Percentiles rank a stretch among this genome's conserved stretches.
Evolutionary conservation across 768 basidiomycete species (phyloP).

Genomic region (Sporobolomyces phaffii): DNA sequence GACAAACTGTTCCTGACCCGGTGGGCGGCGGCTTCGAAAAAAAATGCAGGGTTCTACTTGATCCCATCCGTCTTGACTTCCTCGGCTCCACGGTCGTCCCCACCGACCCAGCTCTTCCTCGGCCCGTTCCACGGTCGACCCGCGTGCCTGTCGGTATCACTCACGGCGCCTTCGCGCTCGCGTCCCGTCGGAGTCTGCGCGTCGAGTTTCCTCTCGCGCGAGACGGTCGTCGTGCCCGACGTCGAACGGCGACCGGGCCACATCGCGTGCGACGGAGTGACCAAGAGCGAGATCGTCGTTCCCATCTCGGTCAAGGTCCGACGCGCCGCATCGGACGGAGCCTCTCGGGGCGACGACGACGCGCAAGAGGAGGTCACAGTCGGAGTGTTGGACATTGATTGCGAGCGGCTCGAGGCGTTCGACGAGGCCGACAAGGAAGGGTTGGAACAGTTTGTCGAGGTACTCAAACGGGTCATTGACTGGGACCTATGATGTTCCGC

Average conservation of each 20-base stretch:
- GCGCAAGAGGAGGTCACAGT: slow-evolving; percentile 42
- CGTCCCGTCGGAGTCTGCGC: slow-evolving; percentile 73
- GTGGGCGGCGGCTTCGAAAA: background rate
- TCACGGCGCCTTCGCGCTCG: slow-evolving; percentile 50
- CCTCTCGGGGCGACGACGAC: no score
- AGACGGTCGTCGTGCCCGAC: slow-evolving; percentile 64
- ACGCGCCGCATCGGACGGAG: background rate
- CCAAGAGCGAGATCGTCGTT: slow-evolving; percentile 82
- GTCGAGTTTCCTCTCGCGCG: slow-evolving; percentile 58
- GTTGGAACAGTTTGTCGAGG: slow-evolving; percentile 60
- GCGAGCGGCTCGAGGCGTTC: slow-evolving; percentile 65
- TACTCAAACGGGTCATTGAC: slow-evolving; percentile 21
- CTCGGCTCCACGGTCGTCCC: background rate
- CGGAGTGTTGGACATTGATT: slow-evolving; percentile 70
- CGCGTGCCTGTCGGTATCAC: slow-evolving; percentile 76
- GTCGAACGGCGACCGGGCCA: slow-evolving; percentile 82
- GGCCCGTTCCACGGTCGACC: slow-evolving; percentile 52
- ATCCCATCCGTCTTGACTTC: slow-evolving; percentile 59
- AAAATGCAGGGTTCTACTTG: slow-evolving; percentile 73
- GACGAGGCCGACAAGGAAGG: slow-evolving; percentile 70
- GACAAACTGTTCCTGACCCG: no score
- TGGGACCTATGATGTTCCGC: no score
- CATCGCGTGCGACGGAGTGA: slow-evolving; percentile 86
- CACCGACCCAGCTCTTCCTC: slow-evolving; percentile 38
- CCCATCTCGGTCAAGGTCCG: slow-evolving; percentile 56